Conservation (phyloP, 371 early-diverging fungal species). For the Nosema granulosis region DNA sequence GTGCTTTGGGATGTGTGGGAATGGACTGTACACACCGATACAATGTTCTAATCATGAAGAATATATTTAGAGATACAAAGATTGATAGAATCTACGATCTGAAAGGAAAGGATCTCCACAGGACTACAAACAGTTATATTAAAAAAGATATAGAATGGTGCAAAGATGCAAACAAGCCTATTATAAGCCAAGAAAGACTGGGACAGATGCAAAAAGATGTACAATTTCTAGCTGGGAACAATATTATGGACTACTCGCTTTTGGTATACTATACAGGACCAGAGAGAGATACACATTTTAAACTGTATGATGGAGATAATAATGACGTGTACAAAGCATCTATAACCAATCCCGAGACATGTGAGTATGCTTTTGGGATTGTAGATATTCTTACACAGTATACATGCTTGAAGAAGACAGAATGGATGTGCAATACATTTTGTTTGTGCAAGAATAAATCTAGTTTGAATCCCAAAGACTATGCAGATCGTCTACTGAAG, state of each 20-base stretch:
- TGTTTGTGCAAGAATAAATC: conserved; percentile 47
- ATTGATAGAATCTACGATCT: conserved; percentile 49
- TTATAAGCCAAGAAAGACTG: not conserved
- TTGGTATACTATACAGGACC: conserved; percentile 21
- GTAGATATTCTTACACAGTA: conserved; percentile 59
- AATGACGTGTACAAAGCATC: not conserved
- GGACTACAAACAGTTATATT: conserved; percentile 12
- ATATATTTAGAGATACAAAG: conserved; percentile 21
- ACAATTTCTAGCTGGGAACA: conserved; percentile 36
- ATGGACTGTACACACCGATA: not conserved
- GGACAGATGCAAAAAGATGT: conserved; percentile 46
- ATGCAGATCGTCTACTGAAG: conserved; percentile 46
- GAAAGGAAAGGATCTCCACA: conserved; percentile 51
- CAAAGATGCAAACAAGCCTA: conserved; percentile 18
- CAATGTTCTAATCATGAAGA: conserved; percentile 59
- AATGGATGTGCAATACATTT: conserved; percentile 38
- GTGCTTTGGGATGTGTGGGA: not conserved
- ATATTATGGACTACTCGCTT: conserved; percentile 62
- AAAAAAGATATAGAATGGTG: conserved; percentile 48
- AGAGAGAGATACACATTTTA: not conserved
- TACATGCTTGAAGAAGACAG: conserved; percentile 38
- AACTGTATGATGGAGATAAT: not conserved
- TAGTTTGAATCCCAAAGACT: conserved; percentile 46
- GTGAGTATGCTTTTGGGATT: conserved; percentile 46
- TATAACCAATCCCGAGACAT: not conserved